Evolutionary conservation across 139 green algal species (phyloP), one percentile per base, ranked within the genome.

Genomic region (Picochlorum sp.): DNA sequence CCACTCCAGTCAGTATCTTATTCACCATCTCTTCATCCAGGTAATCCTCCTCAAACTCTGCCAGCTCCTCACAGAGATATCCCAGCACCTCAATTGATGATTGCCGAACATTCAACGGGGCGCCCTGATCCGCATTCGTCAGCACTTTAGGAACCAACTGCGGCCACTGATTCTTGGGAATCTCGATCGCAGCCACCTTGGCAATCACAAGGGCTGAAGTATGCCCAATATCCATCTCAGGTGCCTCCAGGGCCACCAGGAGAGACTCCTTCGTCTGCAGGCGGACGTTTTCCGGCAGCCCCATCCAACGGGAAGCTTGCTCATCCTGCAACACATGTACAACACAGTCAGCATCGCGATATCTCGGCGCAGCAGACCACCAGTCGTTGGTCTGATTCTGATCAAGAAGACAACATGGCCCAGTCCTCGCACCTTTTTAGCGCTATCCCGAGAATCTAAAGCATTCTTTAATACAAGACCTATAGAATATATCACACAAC

Each of bases 21-120:
- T 98, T 96, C 46, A 98, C 87, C 18, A 68, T n/a, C 20, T 87
- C 76, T 58, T 96, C 80, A 13, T 80, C 74, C 18, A 98, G 75
- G 56, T 90, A 82, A 32, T 94, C 85, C 47, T 94, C 78, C 4
- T 87, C 74, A 24, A 90, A 51, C n/a, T 49, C 46, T 15, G 62
- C 80, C 68, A 97, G 85, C 79, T 98, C 92, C 79, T 98, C 93
- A 69, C 93, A 98, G 2, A 97, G 72, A 69, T 95, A 98, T 13
- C 93, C 94, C 46, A 99, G 74, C 1, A 89, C 58, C 78, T 96
- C 85, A 21, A 98, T 80, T 6, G 92, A 96, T 16, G 82, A 74
- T 62, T 94, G 84, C 21, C 92, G 76, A 58, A 96, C 73, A 49
- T 65, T 76, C 10, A 69, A 57, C 5, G 69, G 47, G 16, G 61